A percentile compares a stretch with the other conserved stretches of the same genome.
These are phyloP conservation scores for Scheffersomyces quercinus DNA, from an alignment of 1,139 yeast species.

Conservation along the genomic window DNA sequence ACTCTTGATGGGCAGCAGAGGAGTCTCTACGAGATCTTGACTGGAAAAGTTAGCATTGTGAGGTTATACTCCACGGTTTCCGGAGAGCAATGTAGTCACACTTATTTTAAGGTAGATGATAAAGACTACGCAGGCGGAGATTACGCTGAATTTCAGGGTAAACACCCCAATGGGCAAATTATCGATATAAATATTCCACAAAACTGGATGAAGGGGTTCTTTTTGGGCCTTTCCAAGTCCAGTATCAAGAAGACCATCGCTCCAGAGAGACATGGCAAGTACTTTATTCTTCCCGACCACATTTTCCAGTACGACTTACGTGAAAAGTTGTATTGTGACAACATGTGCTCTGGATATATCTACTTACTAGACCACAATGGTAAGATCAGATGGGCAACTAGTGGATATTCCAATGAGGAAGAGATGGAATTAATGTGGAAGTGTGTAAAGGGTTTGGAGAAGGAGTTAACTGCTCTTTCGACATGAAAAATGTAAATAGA, in stretches of 20 bases:
- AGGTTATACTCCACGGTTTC: slow-evolving; percentile 68
- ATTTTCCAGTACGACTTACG: slow-evolving; percentile 61
- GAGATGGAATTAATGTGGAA: slow-evolving; percentile 70
- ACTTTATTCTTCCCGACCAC: slow-evolving; percentile 64
- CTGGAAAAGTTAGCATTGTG: slow-evolving; percentile 57
- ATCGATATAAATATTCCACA: slow-evolving; percentile 77
- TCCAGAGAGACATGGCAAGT: slow-evolving; percentile 53
- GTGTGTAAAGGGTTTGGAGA: slow-evolving; percentile 55
- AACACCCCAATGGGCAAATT: slow-evolving; percentile 60
- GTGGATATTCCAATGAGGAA: slow-evolving; percentile 71
- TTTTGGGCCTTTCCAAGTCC: slow-evolving; percentile 56
- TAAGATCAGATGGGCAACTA: slow-evolving; percentile 87
- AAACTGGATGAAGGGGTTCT: slow-evolving; percentile 62
- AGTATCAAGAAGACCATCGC: slow-evolving; percentile 47
- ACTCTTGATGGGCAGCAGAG: slow-evolving; percentile 48
- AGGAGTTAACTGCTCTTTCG: slow-evolving; percentile 17
- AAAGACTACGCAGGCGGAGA: slow-evolving; percentile 38
- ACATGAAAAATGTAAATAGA: slow-evolving; percentile 1
- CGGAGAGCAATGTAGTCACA: slow-evolving; percentile 68
- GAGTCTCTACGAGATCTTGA: slow-evolving; percentile 35
- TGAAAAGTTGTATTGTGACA: slow-evolving; percentile 64
- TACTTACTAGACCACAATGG: slow-evolving; percentile 74
- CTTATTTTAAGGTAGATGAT: slow-evolving; percentile 52
- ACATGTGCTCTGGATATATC: slow-evolving; percentile 80
- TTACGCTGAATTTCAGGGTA: slow-evolving; percentile 27